A percentile compares a stretch with the other conserved stretches of the same genome.
These are phyloP conservation scores for Boletus sp. DNA, from an alignment of 768 basidiomycete species.

Conservation along the genomic window DNA sequence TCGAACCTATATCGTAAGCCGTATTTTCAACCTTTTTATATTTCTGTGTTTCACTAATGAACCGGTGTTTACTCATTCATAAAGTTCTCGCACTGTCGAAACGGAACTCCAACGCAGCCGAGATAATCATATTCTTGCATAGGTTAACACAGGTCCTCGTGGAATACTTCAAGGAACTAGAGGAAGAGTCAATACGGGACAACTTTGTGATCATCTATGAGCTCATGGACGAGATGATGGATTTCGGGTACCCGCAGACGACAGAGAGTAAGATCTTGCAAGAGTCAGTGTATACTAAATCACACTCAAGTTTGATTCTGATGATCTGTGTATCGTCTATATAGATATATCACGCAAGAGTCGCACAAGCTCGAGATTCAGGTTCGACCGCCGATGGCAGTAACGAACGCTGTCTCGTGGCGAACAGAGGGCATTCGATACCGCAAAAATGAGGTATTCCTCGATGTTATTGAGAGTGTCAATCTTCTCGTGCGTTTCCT, in stretches of 20 bases:
- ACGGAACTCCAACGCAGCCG: slow-evolving; percentile 92
- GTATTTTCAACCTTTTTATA: slow-evolving; percentile 6
- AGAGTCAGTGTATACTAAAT: slow-evolving; percentile 56
- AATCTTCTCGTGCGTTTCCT: slow-evolving; percentile 76
- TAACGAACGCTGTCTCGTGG: slow-evolving; percentile 99
- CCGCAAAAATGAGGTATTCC: slow-evolving; percentile 98
- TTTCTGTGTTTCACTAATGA: not conserved
- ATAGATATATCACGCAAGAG: slow-evolving; percentile 96
- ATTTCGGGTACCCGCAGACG: slow-evolving; percentile 98
- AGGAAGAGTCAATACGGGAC: slow-evolving; percentile 98
- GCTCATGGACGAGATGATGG: slow-evolving; percentile 99
- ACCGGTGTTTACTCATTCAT: not conserved
- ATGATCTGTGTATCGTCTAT: not conserved
- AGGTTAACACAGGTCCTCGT: slow-evolving; percentile 88
- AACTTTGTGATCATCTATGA: slow-evolving; percentile 99
- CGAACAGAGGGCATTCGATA: slow-evolving; percentile 96
- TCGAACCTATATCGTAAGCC: slow-evolving; percentile 91
- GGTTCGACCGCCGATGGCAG: slow-evolving; percentile 91
- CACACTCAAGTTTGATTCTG: not conserved
- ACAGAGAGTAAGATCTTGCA: slow-evolving; percentile 99
- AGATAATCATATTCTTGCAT: slow-evolving; percentile 95
- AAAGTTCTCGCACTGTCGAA: slow-evolving; percentile 94
- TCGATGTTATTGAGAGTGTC: slow-evolving; percentile 97
- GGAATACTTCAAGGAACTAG: slow-evolving; percentile 99
- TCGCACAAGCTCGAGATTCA: slow-evolving; percentile 95